Evolutionary conservation across 768 basidiomycete genomes (phyloP).

Genomic region (Lentinula sp.): DNA sequence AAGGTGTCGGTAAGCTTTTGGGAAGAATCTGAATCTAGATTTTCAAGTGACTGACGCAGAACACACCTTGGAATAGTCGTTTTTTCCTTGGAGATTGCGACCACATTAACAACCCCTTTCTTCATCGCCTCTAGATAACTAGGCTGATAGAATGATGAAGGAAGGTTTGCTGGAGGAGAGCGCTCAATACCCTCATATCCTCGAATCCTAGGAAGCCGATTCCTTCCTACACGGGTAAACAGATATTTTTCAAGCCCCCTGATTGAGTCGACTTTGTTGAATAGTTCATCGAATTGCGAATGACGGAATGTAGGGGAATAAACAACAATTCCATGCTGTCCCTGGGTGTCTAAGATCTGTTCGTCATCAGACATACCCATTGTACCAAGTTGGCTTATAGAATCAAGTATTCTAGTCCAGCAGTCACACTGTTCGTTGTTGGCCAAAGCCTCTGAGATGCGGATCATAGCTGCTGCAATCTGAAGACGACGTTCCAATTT

Average conservation of each 20-base stretch:
- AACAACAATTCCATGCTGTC: not conserved
- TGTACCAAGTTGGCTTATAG: not conserved
- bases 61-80: no score
- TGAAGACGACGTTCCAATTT: not conserved
- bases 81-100: not conserved
- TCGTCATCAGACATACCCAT: not conserved
- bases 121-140: not conserved
- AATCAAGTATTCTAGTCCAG: not conserved
- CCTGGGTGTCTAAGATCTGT: not conserved
- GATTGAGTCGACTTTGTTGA: not conserved
- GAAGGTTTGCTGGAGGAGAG: not conserved
- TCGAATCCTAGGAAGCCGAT: not conserved
- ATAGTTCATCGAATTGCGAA: not conserved
- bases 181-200: not conserved
- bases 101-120: not conserved
- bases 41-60: no score
- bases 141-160: not conserved
- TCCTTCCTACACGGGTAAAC: not conserved
- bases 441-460: not conserved
- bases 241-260: not conserved
- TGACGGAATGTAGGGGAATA: not conserved
- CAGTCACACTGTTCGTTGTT: not conserved
- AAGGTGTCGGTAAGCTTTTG: no score
- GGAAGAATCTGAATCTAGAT: no score
- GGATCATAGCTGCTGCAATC: not conserved